Evolutionary conservation across 139 green algal genomes (phyloP), one percentile per base, ranked within the genome.

Genomic region (Dunaliella primolecta): DNA sequence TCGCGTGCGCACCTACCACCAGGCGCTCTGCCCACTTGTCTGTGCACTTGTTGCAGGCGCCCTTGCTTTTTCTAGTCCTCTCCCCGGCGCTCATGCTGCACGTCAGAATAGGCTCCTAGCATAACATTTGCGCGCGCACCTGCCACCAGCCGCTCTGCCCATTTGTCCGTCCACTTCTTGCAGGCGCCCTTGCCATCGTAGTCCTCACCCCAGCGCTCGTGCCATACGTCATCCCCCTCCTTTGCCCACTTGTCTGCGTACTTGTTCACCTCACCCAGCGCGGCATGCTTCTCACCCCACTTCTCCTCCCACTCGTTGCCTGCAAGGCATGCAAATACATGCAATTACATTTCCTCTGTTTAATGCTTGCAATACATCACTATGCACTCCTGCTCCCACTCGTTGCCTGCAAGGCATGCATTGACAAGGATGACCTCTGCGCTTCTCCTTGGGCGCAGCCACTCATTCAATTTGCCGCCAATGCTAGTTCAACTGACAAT

Each of bases 331-430:
- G 89, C 94, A 93, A 94, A 98, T 88, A 97, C 97, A 86, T 98
- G 93, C 0, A 94, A 94, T 25, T 32, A 97, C 89, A 97, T 97
- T 84, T 92, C 90, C 29, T 90, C 90, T 2, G 55, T 79, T 0
- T 94, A 94, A 29, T 64, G 83, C n/a, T 85, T 86, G 64, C 83
- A 83, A 80, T 95, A 96, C 81, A 88, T 84, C 91, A 97, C 95
- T 1, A 90, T 93, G 94, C 95, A 98, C 90, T 95, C 94, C 90
- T 98, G 94, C 89, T 97, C 94, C 95, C 95, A 98, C 86, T 97
- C 94, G 38, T 95, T 89, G 29, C 89, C 88, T 24, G 31, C 25
- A 38, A 71, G 2, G 86, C 87, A 90, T 75, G 89, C 94, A 93
- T 94, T 97, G 88, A 97, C 97, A 86, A 97, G 93, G 0, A 94